Evolutionary conservation across 108 stramenopile species (phyloP).

Genomic region (Fragilariopsis cylindrus): DNA sequence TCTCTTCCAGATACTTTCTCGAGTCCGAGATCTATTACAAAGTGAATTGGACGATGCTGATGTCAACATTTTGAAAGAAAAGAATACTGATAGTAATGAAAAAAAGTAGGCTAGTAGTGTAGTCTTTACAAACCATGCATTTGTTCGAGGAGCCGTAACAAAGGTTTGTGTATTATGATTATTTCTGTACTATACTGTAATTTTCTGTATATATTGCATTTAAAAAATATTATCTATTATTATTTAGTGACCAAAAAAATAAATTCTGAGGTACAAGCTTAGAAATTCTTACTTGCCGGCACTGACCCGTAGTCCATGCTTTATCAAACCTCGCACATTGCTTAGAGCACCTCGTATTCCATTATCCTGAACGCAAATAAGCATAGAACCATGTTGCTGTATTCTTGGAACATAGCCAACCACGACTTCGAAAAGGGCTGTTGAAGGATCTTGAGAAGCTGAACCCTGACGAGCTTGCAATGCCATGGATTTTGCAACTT

Average conservation of each 20-base stretch:
- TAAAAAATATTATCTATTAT: no score
- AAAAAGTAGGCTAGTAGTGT: neutral
- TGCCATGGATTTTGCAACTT: conserved; percentile 57
- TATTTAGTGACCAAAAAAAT: no score
- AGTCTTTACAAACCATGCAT: no score
- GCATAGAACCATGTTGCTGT: conserved; percentile 38
- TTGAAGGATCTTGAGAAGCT: conserved; percentile 45
- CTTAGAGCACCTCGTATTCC: conserved; percentile 58
- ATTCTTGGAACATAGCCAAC: conserved; percentile 53
- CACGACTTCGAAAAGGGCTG: conserved; percentile 69
- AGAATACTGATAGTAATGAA: neutral
- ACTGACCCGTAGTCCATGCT: conserved; percentile 37
- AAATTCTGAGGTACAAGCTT: no score
- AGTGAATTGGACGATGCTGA: conserved; percentile 49
- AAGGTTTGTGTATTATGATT: no score
- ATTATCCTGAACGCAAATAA: conserved; percentile 51
- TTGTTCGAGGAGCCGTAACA: no score
- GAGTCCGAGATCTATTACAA: conserved; percentile 66
- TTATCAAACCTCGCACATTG: conserved; percentile 49
- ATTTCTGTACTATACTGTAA: no score
- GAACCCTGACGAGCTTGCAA: conserved; percentile 59
- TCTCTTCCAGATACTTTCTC: conserved; percentile 47
- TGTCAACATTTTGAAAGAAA: conserved; percentile 18
- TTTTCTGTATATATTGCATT: no score
- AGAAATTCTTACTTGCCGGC: no score